Evolutionary conservation across 2,329 filamentous ascomycete species (phyloP).

Genomic region (Dryadomyces quercus-mongolicae): DNA sequence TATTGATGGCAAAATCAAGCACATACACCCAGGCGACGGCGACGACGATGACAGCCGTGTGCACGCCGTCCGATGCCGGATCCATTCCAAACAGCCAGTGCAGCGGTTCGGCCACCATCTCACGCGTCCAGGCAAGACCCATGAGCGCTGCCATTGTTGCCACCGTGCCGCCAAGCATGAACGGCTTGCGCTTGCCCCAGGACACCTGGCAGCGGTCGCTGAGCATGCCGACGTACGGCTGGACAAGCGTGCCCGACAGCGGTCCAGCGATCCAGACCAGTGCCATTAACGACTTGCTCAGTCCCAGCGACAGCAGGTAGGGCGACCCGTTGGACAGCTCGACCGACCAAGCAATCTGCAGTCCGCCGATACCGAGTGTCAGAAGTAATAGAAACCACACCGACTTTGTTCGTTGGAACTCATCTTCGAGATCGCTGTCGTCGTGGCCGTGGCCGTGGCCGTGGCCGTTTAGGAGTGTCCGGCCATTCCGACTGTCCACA

Average conservation of each 20-base stretch:
- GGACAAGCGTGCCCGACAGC: slow-evolving; percentile 64
- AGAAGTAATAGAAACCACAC: slow-evolving; percentile 75
- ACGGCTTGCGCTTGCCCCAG: slow-evolving; percentile 72
- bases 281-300: slow-evolving; percentile 73
- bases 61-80: slow-evolving; percentile 50
- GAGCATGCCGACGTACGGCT: slow-evolving; percentile 71
- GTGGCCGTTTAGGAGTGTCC: not conserved
- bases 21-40: slow-evolving; percentile 83
- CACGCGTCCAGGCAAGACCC: slow-evolving; percentile 61
- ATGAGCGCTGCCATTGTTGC: slow-evolving; percentile 58
- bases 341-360: slow-evolving; percentile 93
- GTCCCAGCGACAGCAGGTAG: slow-evolving; percentile 65
- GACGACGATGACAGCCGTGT: slow-evolving; percentile 56
- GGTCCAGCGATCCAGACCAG: slow-evolving; percentile 79
- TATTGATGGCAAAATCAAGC: slow-evolving; percentile 91
- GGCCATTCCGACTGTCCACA: not conserved
- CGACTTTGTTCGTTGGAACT: slow-evolving; percentile 59
- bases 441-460: not conserved
- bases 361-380: slow-evolving; percentile 73
- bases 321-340: slow-evolving; percentile 89
- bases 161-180: slow-evolving; percentile 59
- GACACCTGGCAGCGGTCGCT: slow-evolving; percentile 64
- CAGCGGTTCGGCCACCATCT: slow-evolving; percentile 57
- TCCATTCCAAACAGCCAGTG: slow-evolving; percentile 55
- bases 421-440: slow-evolving; percentile 29